Conservation (phyloP, 2,329 filamentous ascomycete genomes). For the Hypoxylon sp. region DNA sequence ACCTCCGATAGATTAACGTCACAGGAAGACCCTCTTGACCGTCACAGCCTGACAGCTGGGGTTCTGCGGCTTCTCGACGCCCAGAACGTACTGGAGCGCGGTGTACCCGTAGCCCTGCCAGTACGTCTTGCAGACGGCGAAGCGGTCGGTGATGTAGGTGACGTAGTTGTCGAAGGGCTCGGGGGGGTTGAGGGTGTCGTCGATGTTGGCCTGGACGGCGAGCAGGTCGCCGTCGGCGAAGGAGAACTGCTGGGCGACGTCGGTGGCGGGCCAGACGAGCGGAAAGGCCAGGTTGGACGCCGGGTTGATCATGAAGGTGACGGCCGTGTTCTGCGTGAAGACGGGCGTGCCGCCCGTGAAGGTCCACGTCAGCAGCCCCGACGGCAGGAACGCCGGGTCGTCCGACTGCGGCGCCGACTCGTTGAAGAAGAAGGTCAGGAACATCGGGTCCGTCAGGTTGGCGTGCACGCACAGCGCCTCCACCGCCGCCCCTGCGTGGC, state of each 20-base stretch:
- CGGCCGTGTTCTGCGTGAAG: constrained; percentile 24
- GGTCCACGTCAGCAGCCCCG: constrained; percentile 31
- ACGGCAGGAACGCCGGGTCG: constrained; percentile 12
- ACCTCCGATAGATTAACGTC: neutral
- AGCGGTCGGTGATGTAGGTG: constrained; percentile 29
- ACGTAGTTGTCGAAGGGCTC: constrained; percentile 24
- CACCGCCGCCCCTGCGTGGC: constrained; percentile 31
- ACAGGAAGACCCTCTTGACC: constrained; percentile 26
- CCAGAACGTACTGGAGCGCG: constrained; percentile 36
- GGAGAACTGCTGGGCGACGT: constrained; percentile 16
- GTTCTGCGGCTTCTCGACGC: constrained; percentile 31
- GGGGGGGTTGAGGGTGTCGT: constrained; percentile 31
- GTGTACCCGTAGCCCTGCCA: constrained; percentile 32
- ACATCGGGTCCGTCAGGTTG: constrained; percentile 1
- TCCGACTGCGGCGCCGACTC: constrained; percentile 11
- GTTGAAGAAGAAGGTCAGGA: constrained; percentile 36
- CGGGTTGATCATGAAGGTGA: constrained; percentile 31
- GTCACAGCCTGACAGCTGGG: constrained; percentile 32
- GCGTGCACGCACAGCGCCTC: constrained; percentile 32
- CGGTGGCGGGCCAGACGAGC: constrained; percentile 23
- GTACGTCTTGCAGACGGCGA: constrained; percentile 34
- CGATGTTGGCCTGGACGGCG: constrained; percentile 26
- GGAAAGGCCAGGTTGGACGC: constrained; percentile 36
- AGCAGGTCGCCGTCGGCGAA: constrained; percentile 28
- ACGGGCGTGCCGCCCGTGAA: constrained; percentile 21